phyloP scores from a whole-genome alignment of 2,329 filamentous ascomycete species.

The Ophiosphaerella korrae region DNA sequence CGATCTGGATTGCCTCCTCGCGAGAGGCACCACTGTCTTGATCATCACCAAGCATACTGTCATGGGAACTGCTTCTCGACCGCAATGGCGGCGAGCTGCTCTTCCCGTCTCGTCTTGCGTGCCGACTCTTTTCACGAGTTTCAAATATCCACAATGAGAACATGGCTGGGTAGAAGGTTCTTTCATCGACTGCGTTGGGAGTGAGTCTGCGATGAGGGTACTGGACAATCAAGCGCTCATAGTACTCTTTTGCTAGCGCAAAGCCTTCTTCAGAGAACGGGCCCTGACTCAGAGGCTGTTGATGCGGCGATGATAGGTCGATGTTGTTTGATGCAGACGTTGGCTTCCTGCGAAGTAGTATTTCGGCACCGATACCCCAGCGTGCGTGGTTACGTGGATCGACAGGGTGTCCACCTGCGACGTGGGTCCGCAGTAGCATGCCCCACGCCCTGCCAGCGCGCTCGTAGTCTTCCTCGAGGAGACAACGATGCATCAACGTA shows the following conservation, averaged over 20 bases:
- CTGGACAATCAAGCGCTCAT: slow-evolving; percentile 77
- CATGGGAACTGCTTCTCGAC: slow-evolving; percentile 19
- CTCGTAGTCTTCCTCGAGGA: slow-evolving; percentile 71
- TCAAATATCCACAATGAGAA: slow-evolving; percentile 82
- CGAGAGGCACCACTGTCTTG: slow-evolving; percentile 11
- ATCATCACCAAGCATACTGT: slow-evolving; percentile 6
- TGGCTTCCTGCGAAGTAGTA: slow-evolving; percentile 67
- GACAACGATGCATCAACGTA: slow-evolving; percentile 72
- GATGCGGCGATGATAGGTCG: background rate
- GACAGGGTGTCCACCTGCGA: slow-evolving; percentile 59
- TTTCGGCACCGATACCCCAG: slow-evolving; percentile 86
- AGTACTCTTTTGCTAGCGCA: slow-evolving; percentile 68
- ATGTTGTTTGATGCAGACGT: background rate
- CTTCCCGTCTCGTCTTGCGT: slow-evolving; percentile 36
- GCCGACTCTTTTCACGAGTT: slow-evolving; percentile 64
- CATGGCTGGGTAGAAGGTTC: slow-evolving; percentile 82
- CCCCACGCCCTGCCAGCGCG: slow-evolving; percentile 78
- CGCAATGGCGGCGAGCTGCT: slow-evolving; percentile 3
- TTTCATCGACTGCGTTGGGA: slow-evolving; percentile 64
- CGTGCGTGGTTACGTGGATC: slow-evolving; percentile 72
- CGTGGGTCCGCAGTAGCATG: slow-evolving; percentile 68
- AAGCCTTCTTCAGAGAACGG: slow-evolving; percentile 54
- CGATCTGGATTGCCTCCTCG: slow-evolving; percentile 49
- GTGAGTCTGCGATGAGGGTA: slow-evolving; percentile 68
- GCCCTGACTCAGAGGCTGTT: background rate